phyloP scores from a whole-genome alignment of 805 yeast species.

The Candida tammaniensis region DNA sequence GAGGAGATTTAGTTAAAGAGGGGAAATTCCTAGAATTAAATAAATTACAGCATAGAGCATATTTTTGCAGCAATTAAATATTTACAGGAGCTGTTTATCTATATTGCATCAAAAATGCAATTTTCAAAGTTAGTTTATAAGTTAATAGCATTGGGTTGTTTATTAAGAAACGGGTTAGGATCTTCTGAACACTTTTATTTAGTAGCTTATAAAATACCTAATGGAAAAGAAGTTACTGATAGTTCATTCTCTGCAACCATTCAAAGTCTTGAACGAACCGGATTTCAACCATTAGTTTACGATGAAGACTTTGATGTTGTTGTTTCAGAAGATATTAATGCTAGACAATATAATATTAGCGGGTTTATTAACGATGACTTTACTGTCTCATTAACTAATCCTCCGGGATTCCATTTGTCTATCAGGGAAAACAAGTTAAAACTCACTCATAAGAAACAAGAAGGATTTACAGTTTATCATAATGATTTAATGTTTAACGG shows the following conservation, averaged over 20 bases:
- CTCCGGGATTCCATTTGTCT: no score
- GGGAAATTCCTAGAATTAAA: no score
- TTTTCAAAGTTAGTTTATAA: no score
- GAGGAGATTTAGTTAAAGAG: no score
- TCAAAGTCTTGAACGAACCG: no score
- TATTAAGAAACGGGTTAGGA: no score
- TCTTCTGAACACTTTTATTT: conserved; percentile 7
- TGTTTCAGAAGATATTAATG: conserved; percentile 4
- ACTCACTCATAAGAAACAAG: conserved; percentile 3
- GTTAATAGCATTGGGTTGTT: no score
- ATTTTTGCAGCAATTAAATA: no score
- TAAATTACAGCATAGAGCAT: neutral
- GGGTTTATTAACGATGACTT: conserved; percentile 9
- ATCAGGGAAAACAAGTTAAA: no score
- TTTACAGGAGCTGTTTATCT: no score
- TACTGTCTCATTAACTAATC: neutral
- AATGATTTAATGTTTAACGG: conserved; percentile 4
- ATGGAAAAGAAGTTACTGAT: conserved; percentile 2
- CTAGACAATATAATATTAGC: conserved; percentile 2
- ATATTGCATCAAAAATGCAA: no score
- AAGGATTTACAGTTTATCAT: conserved; percentile 4
- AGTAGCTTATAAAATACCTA: conserved; percentile 7
- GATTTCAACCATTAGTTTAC: conserved; percentile 6
- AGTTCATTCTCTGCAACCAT: no score
- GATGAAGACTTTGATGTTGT: conserved; percentile 6